Conservation (phyloP, 108 stramenopile species). For the Discostella stelligeroides region DNA sequence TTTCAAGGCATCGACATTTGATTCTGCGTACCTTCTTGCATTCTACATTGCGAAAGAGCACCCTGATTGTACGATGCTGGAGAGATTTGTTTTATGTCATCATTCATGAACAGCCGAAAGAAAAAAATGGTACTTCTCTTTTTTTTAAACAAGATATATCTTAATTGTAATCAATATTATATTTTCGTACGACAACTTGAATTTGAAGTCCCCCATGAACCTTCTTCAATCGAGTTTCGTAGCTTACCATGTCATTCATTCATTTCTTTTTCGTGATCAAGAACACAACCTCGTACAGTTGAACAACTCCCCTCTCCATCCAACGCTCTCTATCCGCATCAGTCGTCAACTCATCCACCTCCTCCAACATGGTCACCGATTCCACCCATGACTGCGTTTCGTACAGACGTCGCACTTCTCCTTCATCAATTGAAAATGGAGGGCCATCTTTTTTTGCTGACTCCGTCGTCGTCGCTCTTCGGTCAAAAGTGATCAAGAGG, state of each 20-base stretch:
- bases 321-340: constrained; percentile 56
- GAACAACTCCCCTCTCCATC: constrained; percentile 36
- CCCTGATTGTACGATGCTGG: constrained; percentile 59
- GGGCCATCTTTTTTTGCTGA: constrained; percentile 56
- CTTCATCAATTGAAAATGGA: constrained; percentile 74
- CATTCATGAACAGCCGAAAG: neutral
- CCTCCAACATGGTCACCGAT: constrained; percentile 53
- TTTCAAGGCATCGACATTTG: constrained; percentile 30
- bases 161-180: too few species aligned
- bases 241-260: neutral
- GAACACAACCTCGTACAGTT: constrained; percentile 51
- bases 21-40: constrained; percentile 60
- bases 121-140: neutral
- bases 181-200: too few species aligned
- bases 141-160: too few species aligned
- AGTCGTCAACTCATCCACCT: constrained; percentile 50
- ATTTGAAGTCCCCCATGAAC: too few species aligned
- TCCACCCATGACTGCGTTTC: constrained; percentile 58
- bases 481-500: constrained; percentile 66
- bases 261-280: constrained; percentile 17
- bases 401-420: constrained; percentile 51
- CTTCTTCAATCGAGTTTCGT: too few species aligned
- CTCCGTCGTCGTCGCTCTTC: constrained; percentile 40
- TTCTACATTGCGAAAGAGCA: constrained; percentile 76
- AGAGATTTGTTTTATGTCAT: constrained; percentile 27